A percentile compares a stretch with the other conserved stretches of the same genome.
Conservation (phyloP, 2,329 filamentous ascomycete genomes). For the Fusarium sp. region DNA sequence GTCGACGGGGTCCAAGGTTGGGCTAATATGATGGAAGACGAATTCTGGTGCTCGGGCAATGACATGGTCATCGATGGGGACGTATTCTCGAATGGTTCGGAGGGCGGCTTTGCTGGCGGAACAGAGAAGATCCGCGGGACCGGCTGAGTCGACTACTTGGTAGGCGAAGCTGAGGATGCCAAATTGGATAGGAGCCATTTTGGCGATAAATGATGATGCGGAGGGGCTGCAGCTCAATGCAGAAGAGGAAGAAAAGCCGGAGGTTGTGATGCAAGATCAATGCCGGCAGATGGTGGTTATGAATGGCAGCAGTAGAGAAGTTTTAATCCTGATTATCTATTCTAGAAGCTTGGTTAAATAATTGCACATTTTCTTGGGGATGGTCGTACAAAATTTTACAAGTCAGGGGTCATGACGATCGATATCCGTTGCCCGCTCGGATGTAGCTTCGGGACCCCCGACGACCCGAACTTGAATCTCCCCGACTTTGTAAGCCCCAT, state of each 20-base stretch:
- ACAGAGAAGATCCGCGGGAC: slow-evolving; percentile 46
- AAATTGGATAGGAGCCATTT: slow-evolving; percentile 1
- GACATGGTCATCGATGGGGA: not conserved
- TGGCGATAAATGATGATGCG: not conserved
- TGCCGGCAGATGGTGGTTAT: not conserved
- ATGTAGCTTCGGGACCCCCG: not conserved
- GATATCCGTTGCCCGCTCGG: not conserved
- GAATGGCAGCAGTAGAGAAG: not conserved
- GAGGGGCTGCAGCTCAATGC: not conserved
- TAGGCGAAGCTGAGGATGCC: slow-evolving; percentile 42
- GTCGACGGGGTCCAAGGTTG: not conserved
- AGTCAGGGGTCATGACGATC: not conserved
- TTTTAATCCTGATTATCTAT: not conserved
- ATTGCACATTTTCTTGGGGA: too few species aligned
- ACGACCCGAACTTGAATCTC: not conserved
- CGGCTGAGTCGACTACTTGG: slow-evolving; percentile 47
- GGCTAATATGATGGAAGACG: not conserved
- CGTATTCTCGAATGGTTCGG: not conserved
- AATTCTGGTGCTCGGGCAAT: not conserved
- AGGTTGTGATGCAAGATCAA: not conserved
- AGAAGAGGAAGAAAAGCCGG: not conserved
- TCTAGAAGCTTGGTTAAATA: not conserved
- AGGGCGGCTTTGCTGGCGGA: slow-evolving; percentile 31
- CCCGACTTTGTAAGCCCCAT: not conserved
- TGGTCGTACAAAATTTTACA: not conserved